A percentile compares a stretch with the other conserved stretches of the same genome.
Conservation (phyloP, 2,329 filamentous ascomycete genomes). For the Ophiostoma montium region DNA sequence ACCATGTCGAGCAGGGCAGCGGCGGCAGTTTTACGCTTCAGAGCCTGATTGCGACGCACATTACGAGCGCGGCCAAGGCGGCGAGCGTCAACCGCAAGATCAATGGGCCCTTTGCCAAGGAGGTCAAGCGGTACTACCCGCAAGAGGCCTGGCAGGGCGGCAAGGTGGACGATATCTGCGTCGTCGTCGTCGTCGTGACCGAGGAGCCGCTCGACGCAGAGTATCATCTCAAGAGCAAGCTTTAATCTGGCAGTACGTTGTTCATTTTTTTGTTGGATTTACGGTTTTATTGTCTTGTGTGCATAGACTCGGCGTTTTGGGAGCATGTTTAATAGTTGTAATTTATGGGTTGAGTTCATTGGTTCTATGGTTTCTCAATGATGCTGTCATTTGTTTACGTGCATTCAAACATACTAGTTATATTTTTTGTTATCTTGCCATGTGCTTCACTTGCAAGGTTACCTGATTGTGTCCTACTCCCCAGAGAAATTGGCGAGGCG, state of each 20-base stretch:
- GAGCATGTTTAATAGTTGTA: too few species aligned
- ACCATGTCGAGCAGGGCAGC: conserved; percentile 1
- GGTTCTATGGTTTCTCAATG: too few species aligned
- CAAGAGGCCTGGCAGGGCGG: conserved; percentile 79
- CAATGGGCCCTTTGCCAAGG: conserved; percentile 88
- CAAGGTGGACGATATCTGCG: conserved; percentile 92
- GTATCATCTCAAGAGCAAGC: conserved; percentile 19
- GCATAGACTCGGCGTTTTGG: too few species aligned
- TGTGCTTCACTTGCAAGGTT: too few species aligned
- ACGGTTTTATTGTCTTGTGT: neutral
- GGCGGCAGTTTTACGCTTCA: conserved; percentile 44
- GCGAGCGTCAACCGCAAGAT: conserved; percentile 69
- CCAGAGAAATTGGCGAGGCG: too few species aligned
- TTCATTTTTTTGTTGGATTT: neutral
- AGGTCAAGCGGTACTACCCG: conserved; percentile 79
- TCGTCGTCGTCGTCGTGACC: conserved; percentile 64
- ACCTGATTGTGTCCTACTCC: too few species aligned
- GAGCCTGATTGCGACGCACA: conserved; percentile 60
- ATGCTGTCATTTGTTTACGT: too few species aligned
- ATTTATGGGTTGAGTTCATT: too few species aligned
- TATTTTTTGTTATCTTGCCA: too few species aligned
- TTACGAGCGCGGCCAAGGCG: conserved; percentile 69
- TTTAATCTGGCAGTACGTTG: neutral
- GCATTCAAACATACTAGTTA: too few species aligned
- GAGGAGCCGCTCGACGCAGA: conserved; percentile 36